Base-by-base conservation (phyloP, 2,329 filamentous ascomycete species). In the Tricladium varicosporioides region DNA sequence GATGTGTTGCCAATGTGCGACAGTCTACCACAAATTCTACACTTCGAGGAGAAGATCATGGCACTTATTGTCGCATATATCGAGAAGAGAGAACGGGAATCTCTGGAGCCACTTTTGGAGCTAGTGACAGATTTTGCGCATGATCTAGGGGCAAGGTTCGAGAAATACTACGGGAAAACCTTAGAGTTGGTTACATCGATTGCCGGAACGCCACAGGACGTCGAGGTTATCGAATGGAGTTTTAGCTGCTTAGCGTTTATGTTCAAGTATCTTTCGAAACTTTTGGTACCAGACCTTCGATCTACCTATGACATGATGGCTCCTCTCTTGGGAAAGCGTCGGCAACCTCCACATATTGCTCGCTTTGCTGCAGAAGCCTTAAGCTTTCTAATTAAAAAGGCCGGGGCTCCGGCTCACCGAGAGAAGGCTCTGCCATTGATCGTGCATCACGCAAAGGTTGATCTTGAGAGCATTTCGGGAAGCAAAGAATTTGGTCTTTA, bases 161-260 rank as follows among this genome's bases (percentile, higher is more conserved):
- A 97, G 74, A 91, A 89, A 68, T 86, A 96, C 72, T 97, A 96
- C 71, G 81, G 85, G 47, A 81, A 83, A 51, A 85, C 89, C 22
- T 83, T 99, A 57, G 82, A 79, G 53, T 77, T 95, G 53, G 85
- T 99, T 54, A 83, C 90, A 42, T 84, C 85, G 14, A 82, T 97
- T 62, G 92, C 92, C 10, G 86, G 86, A 53, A 88, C 85, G 66
- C 85, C 90, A 53, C 81, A 89, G 56, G 88, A 90, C 68, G 86
- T 90, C 22, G 90, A 92, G 61, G 92, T 95, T n/a, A 90, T 97
- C 51, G 94, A 99, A 75, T 97, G 93, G 92, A 93, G 91, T 51
- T 99, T 99, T 74, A 91, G 88, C 11, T 92, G 91, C 65, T 79
- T 99, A 55, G 92, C 94, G 47, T 99, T 95, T 79, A 79, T 97